Conservation (phyloP, 108 stramenopile genomes). For the Cyclotella kingstonii region DNA sequence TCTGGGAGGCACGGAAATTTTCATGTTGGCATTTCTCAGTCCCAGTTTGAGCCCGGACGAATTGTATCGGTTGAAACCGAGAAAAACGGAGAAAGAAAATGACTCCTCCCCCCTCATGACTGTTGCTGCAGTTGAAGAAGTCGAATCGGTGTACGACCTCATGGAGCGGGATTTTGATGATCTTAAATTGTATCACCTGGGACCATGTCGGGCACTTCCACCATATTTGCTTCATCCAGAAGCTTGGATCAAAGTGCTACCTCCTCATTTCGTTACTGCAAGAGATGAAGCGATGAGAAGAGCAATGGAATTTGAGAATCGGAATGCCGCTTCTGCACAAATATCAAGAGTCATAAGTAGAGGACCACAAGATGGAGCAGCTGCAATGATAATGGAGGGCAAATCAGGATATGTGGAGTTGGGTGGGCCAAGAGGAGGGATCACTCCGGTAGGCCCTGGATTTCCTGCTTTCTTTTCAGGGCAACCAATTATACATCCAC, state of each 20-base stretch:
- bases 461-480: conserved; percentile 9
- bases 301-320: conserved; percentile 59
- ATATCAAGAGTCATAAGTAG: not conserved
- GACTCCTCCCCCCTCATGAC: conserved; percentile 53
- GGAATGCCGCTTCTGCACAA: conserved; percentile 20
- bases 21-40: conserved; percentile 83
- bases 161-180: conserved; percentile 83
- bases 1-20: conserved; percentile 83
- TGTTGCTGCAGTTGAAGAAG: conserved; percentile 66
- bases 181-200: conserved; percentile 82
- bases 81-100: conserved; percentile 18
- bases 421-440: conserved; percentile 19
- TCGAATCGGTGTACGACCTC: conserved; percentile 83
- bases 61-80: conserved; percentile 62
- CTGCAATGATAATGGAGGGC: conserved; percentile 13
- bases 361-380: conserved; percentile 8
- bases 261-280: conserved; percentile 73
- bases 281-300: conserved; percentile 64
- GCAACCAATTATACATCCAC: conserved; percentile 18
- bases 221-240: conserved; percentile 75
- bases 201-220: conserved; percentile 82
- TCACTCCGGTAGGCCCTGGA: conserved; percentile 15
- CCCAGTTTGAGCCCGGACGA: conserved; percentile 78
- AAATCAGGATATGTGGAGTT: conserved; percentile 44
- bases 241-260: conserved; percentile 83